phyloP scores from a whole-genome alignment of 2,329 filamentous ascomycete genomes.

The Arthrobotrys iridis region DNA sequence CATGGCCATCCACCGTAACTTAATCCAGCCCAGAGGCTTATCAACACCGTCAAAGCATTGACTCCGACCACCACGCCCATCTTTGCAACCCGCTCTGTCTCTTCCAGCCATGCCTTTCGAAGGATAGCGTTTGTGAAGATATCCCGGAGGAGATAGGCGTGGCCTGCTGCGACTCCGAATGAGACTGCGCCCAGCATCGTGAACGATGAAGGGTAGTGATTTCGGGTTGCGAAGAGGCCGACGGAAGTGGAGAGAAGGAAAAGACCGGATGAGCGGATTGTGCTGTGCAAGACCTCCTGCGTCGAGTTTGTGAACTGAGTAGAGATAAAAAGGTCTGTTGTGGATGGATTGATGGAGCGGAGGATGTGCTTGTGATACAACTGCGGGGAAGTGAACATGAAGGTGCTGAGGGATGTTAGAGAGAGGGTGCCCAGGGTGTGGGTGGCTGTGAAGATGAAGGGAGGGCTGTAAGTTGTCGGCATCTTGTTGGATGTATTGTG shows the following conservation, averaged over 20 bases:
- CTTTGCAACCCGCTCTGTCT: constrained; percentile 38
- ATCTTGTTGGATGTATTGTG: constrained; percentile 5
- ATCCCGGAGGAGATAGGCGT: constrained; percentile 29
- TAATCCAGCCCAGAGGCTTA: constrained; percentile 35
- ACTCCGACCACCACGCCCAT: constrained; percentile 42
- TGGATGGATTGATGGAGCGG: constrained; percentile 36
- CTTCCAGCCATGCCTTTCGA: constrained; percentile 34
- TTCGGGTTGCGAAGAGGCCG: constrained; percentile 39
- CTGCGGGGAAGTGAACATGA: constrained; percentile 38
- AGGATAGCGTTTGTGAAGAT: constrained; percentile 23
- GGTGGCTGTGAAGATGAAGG: constrained; percentile 47
- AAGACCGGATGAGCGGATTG: constrained; percentile 41
- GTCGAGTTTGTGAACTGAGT: constrained; percentile 52
- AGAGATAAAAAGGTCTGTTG: constrained; percentile 49
- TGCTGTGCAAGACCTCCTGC: constrained; percentile 36
- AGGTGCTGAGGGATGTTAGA: constrained; percentile 35
- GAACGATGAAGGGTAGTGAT: constrained; percentile 33
- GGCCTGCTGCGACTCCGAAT: constrained; percentile 21
- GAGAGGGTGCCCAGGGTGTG: constrained; percentile 37
- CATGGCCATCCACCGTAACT: constrained; percentile 51
- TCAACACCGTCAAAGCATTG: constrained; percentile 24
- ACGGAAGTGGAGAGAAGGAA: constrained; percentile 38
- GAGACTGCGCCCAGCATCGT: constrained; percentile 27
- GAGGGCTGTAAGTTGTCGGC: constrained; percentile 46
- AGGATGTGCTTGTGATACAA: constrained; percentile 52